Evolutionary conservation across 2,329 filamentous ascomycete genomes (phyloP).

Genomic region (Lojkania enalia): DNA sequence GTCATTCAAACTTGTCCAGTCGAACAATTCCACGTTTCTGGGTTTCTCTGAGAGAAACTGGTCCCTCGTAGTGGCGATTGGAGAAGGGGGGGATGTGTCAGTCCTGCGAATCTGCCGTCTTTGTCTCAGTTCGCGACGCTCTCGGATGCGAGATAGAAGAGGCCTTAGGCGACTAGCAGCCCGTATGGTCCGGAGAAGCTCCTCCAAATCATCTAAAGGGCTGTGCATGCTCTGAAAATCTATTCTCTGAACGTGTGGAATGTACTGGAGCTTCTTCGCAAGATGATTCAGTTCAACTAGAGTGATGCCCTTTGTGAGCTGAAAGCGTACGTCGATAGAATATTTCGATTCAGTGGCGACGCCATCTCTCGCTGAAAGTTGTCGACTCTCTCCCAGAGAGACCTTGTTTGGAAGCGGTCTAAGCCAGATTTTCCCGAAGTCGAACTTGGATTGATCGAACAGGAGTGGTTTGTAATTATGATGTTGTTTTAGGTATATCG

Average conservation of each 20-base stretch:
- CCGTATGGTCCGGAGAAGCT: conserved; percentile 11
- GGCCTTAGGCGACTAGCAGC: conserved; percentile 8
- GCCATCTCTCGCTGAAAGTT: background rate
- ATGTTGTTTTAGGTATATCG: conserved; percentile 12
- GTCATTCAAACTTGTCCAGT: conserved; percentile 5
- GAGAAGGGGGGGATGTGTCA: conserved; percentile 3
- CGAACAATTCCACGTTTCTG: conserved; percentile 7
- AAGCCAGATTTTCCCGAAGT: conserved; percentile 18
- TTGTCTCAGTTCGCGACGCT: conserved; percentile 1
- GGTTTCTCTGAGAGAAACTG: conserved; percentile 5
- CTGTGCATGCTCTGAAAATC: conserved; percentile 14
- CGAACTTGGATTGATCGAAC: conserved; percentile 17
- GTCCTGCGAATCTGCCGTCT: conserved; percentile 7
- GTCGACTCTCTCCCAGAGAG: too few relatives aligned
- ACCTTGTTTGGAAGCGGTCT: conserved; percentile 8
- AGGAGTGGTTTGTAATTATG: conserved; percentile 13
- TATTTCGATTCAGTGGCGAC: conserved; percentile 4
- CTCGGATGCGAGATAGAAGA: conserved; percentile 6
- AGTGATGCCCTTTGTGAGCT: conserved; percentile 11
- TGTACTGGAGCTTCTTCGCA: conserved; percentile 15
- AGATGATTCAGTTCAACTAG: conserved; percentile 10
- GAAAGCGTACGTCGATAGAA: conserved; percentile 16
- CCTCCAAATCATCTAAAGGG: conserved; percentile 9
- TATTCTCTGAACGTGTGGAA: conserved; percentile 13
- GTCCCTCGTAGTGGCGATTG: conserved; percentile 3